Evolutionary conservation across 2,329 filamentous ascomycete genomes (phyloP), one percentile per base, ranked within the genome.

Genomic region (Aspergillus sp.): DNA sequence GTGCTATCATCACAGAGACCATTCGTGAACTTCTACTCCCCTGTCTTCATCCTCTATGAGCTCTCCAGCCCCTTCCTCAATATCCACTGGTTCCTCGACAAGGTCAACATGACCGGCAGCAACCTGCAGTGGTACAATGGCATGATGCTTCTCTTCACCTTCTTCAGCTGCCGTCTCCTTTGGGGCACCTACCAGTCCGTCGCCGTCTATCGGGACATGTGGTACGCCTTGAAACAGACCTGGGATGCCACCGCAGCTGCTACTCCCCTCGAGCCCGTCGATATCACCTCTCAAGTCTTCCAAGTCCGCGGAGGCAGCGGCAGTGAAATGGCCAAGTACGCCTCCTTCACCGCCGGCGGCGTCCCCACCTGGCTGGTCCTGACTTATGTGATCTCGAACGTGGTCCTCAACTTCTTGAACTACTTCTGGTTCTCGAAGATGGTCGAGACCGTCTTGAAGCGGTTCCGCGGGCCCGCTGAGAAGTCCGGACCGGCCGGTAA

Each of bases 21-120:
- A 2, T 89, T 89, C 69, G 77, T 87, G 62, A 87, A 88, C 73
- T 89, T 82, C 79, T 89, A 88, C 73, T 84, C 81, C 17, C 84
- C 86, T 0, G 82, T 82, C 5, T 89, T 89, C 76, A 86, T 89
- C 68, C 85, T 89, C 66, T 89, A 89, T 77, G 87, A 89, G 70
- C 84, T 89, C 65, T 87, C 85, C 43, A 84, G 82, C 63, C 87
- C 87, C 8, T 88, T 89, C 73, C 80, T 89, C 63, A 89, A 89
- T 74, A 84, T 89, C 71, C 87, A 89, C 78, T 89, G 87, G 87
- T 89, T 89, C 79, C 85, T 85, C 70, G 87, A 89, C 72, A 89
- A 89, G 76, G 78, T 89, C 72, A 82, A 84, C 72, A 82, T 88
- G 76, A 89, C 87, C 4, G 87, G 87, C 55, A 84, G 82, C 53